Conservation (phyloP, 495 filamentous ascomycete species). For the Hyaloscypha variabilis region DNA sequence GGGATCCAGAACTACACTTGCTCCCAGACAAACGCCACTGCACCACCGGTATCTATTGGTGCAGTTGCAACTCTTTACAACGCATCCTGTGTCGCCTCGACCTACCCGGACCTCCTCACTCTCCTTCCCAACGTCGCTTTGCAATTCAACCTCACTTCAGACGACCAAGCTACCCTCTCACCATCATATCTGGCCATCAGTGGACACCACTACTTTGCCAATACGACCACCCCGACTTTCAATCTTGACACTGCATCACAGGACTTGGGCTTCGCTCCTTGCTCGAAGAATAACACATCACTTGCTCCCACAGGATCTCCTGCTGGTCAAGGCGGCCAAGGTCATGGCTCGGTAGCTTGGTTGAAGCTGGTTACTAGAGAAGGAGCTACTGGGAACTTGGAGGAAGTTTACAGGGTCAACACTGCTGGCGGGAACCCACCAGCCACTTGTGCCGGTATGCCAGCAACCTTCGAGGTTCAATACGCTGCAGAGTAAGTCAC, state of each 20-base stretch:
- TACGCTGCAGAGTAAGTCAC: constrained; percentile 80
- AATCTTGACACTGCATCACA: constrained; percentile 58
- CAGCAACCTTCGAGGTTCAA: constrained; percentile 65
- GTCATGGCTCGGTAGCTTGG: constrained; percentile 72
- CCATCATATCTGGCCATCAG: constrained; percentile 62
- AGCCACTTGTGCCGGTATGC: constrained; percentile 68
- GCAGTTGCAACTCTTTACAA: constrained; percentile 89
- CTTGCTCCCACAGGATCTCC: constrained; percentile 61
- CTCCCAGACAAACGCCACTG: constrained; percentile 53
- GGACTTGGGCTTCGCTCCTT: constrained; percentile 62
- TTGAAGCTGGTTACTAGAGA: constrained; percentile 57
- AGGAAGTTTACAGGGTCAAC: constrained; percentile 81
- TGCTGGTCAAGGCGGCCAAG: constrained; percentile 50
- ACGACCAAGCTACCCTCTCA: constrained; percentile 35
- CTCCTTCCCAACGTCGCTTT: constrained; percentile 57
- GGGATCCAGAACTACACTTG: constrained; percentile 96
- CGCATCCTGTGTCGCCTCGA: constrained; percentile 74
- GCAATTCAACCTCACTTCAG: constrained; percentile 47
- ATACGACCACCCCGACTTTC: constrained; percentile 74
- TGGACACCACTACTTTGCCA: constrained; percentile 81
- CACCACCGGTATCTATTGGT: constrained; percentile 65
- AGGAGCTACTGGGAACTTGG: constrained; percentile 61
- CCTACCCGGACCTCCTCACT: constrained; percentile 63
- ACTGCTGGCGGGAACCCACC: constrained; percentile 85
- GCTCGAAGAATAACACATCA: constrained; percentile 55